Evolutionary conservation across 2,329 filamentous ascomycete species (phyloP).

Genomic region (Calcarisporium arbuscula): DNA sequence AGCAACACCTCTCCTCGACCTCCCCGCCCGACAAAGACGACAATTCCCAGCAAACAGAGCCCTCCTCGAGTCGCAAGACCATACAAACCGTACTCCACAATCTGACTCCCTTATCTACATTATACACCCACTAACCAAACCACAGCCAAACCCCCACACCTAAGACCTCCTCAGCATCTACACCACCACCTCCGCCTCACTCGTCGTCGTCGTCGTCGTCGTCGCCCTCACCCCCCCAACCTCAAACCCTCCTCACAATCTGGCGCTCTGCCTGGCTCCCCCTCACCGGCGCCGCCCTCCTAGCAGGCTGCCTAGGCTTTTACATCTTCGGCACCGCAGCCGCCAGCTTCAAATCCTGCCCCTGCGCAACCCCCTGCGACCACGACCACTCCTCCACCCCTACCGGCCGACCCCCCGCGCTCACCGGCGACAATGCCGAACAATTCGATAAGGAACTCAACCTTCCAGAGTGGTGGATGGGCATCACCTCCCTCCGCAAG

Average conservation of each 20-base stretch:
- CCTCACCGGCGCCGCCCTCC: constrained; percentile 39
- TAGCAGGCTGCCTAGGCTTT: constrained; percentile 39
- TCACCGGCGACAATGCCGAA: constrained; percentile 40
- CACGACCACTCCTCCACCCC: constrained; percentile 33
- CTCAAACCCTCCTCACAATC: constrained; percentile 28
- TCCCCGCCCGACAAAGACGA: too few relatives aligned
- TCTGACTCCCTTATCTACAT: neutral
- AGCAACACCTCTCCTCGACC: constrained; percentile 22
- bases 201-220: too few relatives aligned
- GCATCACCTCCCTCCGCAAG: constrained; percentile 45
- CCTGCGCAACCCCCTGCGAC: constrained; percentile 20
- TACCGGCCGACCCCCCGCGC: constrained; percentile 42
- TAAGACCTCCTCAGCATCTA: neutral
- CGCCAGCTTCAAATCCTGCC: constrained; percentile 24
- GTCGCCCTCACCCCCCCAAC: constrained; percentile 15
- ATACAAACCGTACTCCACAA: constrained; percentile 23
- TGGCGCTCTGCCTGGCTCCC: constrained; percentile 35
- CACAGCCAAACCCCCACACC: constrained; percentile 6
- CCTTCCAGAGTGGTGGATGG: constrained; percentile 50
- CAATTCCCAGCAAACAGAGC: too few relatives aligned
- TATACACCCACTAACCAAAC: constrained; percentile 2
- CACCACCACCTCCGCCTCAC: constrained; percentile 15
- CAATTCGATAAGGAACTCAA: constrained; percentile 55
- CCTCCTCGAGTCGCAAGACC: constrained; percentile 17
- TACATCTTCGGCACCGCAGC: constrained; percentile 36